Conservation (phyloP, 441 rosid genomes). For the Metrosideros polymorpha region DNA sequence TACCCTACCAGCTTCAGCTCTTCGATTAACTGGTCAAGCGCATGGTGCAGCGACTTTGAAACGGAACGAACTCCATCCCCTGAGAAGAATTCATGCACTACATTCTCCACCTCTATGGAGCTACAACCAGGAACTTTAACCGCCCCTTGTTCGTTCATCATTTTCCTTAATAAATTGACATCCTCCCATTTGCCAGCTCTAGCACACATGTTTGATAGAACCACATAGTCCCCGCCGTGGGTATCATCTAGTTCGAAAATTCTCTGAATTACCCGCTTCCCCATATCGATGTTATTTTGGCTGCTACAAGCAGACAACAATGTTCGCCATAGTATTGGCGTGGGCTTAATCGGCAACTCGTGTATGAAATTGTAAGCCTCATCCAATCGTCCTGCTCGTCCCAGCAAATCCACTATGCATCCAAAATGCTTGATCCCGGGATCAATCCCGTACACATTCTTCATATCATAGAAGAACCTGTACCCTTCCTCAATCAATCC, state of each 20-base stretch:
- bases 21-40: slow-evolving; percentile 36
- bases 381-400: slow-evolving; percentile 59
- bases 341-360: slow-evolving; percentile 45
- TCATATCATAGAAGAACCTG: slow-evolving; percentile 39
- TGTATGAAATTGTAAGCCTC: slow-evolving; percentile 57
- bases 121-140: slow-evolving; percentile 80
- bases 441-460: slow-evolving; percentile 20
- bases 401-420: slow-evolving; percentile 73
- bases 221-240: slow-evolving; percentile 76
- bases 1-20: slow-evolving; percentile 55
- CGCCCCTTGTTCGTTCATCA: slow-evolving; percentile 46
- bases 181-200: slow-evolving; percentile 61
- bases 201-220: slow-evolving; percentile 65
- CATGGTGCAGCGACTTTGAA: slow-evolving; percentile 23
- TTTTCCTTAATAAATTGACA: slow-evolving; percentile 42
- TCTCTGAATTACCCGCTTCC: slow-evolving; percentile 35
- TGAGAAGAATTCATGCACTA: slow-evolving; percentile 78
- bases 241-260: slow-evolving; percentile 58
- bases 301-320: slow-evolving; percentile 65
- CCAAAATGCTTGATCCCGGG: slow-evolving; percentile 75
- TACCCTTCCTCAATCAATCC: slow-evolving; percentile 61
- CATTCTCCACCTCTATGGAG: slow-evolving; percentile 56
- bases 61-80: slow-evolving; percentile 45
- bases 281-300: slow-evolving; percentile 42
- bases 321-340: slow-evolving; percentile 72